Evolutionary conservation across 164 flowering plant genomes (phyloP), one percentile per base, ranked within the genome.

Genomic region (Chimonanthus salicifolius): DNA sequence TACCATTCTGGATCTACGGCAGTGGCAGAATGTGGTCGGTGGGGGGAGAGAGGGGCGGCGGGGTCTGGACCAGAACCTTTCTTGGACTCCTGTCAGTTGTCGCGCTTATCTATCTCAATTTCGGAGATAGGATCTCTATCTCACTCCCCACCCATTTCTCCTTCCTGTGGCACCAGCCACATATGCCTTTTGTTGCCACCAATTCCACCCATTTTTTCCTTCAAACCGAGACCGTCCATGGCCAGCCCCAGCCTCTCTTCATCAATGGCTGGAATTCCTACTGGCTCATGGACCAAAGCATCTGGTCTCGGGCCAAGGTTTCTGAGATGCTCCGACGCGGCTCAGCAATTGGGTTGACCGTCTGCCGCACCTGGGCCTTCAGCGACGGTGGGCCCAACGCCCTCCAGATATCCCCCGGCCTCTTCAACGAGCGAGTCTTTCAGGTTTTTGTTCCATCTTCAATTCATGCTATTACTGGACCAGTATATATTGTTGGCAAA

Each of bases 351-450:
- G 92, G 90, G 74, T 82, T 87, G 49, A 84, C 92, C 5, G 92
- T 88, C 50, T 88, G 92, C 49, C 76, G 92, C 58, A 84, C 90
- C 64, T 87, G 92, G 92, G 92, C 90, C 3, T 88, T 88, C 78
- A 88, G 83, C 70, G 90, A 88, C 76, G 92, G 92, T 49, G 85
- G 60, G 18, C 82, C 85, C 68, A 78, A 84, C 67, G 88, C 89
- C 48, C 88, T 88, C 18, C 90, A 88, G 80, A 79, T 79, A 62
- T 85, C 90, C 48, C 92, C 89, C 46, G 88, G 90, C 10, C 65
- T 21, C 15, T 88, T 81, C 68, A 81, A 86, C 66, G 90, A 88
- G 71, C 78, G 78, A 16, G 85, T 83, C 11, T 88, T 88, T 77
- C 64, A 79, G 89, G 91, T 85, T n/a, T 6, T 54, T 54, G 1